These are phyloP conservation scores for Phytophthora macrochlamydospora DNA, from an alignment of 352 stramenopile species.

Conservation along the genomic window DNA sequence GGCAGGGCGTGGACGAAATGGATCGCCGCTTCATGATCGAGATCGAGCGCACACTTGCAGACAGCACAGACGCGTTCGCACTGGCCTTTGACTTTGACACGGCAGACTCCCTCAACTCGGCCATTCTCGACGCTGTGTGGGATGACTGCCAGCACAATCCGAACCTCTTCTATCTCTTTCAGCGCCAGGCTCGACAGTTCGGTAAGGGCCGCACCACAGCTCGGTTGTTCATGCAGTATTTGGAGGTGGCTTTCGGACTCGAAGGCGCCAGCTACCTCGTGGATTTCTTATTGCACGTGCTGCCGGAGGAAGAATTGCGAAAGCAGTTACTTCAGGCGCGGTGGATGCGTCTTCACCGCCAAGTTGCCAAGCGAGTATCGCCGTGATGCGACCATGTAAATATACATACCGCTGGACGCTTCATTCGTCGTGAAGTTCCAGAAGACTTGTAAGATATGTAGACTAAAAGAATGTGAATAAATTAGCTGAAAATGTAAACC, in stretches of 20 bases:
- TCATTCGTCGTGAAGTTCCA: background rate
- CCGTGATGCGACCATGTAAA: conserved; percentile 18
- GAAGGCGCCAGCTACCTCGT: conserved; percentile 78
- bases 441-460: conserved; percentile 23
- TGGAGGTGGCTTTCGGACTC: conserved; percentile 80
- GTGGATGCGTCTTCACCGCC: conserved; percentile 71
- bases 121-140: conserved; percentile 84
- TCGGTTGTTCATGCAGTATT: conserved; percentile 74
- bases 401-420: conserved; percentile 4
- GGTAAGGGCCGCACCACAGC: conserved; percentile 63
- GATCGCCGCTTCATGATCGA: conserved; percentile 67
- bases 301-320: conserved; percentile 68
- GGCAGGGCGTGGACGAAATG: conserved; percentile 80
- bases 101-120: conserved; percentile 72
- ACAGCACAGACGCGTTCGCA: conserved; percentile 16
- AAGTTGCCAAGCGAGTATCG: conserved; percentile 63
- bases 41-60: conserved; percentile 55
- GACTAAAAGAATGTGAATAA: conserved; percentile 23
- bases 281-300: conserved; percentile 82
- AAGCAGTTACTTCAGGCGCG: conserved; percentile 66
- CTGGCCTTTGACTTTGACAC: conserved; percentile 61
- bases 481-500: conserved; percentile 1
- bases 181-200: conserved; percentile 79
- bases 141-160: conserved; percentile 87
- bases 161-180: conserved; percentile 83